phyloP scores from a whole-genome alignment of 129 eudicot species.

The Flaveria linearis region DNA sequence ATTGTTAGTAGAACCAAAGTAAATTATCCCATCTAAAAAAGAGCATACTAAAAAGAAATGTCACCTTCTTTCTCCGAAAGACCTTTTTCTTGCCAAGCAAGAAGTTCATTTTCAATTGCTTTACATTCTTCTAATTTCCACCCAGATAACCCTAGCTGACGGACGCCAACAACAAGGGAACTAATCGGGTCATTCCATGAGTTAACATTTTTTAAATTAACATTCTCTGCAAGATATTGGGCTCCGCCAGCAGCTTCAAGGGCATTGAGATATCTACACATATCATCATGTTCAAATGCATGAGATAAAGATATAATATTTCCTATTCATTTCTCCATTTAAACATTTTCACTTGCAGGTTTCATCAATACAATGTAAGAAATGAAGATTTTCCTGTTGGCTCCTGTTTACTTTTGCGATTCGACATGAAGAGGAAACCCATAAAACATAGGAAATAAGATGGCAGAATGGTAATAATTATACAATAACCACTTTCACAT shows the following conservation, averaged over 20 bases:
- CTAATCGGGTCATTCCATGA: constrained; percentile 71
- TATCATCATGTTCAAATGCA: constrained; percentile 20
- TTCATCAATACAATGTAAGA: constrained; percentile 4
- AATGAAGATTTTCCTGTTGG: neutral
- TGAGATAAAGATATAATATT: constrained; percentile 2
- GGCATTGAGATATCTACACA: constrained; percentile 70
- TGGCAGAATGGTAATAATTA: neutral
- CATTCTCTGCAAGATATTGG: constrained; percentile 60
- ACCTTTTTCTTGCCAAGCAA: constrained; percentile 80
- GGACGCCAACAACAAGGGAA: constrained; percentile 69
- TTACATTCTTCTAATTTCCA: constrained; percentile 85
- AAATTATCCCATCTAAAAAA: constrained; percentile 2
- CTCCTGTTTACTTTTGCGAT: neutral
- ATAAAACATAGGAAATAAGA: neutral
- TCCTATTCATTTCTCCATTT: neutral
- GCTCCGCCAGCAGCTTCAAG: constrained; percentile 89
- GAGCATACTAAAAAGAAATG: neutral
- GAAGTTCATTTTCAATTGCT: constrained; percentile 73
- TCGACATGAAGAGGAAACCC: neutral
- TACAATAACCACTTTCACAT: neutral
- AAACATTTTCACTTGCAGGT: constrained; percentile 18
- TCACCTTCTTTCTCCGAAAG: constrained; percentile 76
- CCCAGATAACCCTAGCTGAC: constrained; percentile 83
- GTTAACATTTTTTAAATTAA: constrained; percentile 45
- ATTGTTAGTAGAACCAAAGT: constrained; percentile 23